Percentiles rank a stretch among this genome's conserved stretches.
Conservation (phyloP, 345 rosid species). For the Mallotus nudiflorus region DNA sequence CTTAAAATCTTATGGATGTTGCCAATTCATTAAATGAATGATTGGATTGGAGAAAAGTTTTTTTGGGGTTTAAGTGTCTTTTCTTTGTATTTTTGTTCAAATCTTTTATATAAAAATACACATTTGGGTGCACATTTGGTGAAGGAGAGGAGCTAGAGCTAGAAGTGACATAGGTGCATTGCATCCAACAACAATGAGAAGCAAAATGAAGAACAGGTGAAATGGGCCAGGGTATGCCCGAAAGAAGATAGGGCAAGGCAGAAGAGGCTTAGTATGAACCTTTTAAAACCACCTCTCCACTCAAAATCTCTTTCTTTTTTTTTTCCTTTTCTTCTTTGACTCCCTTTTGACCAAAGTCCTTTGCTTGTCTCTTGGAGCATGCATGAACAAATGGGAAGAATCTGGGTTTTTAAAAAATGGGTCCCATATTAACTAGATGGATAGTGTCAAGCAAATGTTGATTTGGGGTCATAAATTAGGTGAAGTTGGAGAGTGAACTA, state of each 20-base stretch:
- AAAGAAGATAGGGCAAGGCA: slow-evolving; percentile 48
- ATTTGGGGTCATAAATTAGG: slow-evolving; percentile 44
- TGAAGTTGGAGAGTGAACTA: slow-evolving; percentile 24
- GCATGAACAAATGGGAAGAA: slow-evolving; percentile 45
- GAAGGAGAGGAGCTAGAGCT: neutral
- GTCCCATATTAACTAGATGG: slow-evolving; percentile 35
- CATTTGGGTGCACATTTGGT: too few relatives aligned
- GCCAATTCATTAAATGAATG: slow-evolving; percentile 56
- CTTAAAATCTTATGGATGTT: slow-evolving; percentile 44
- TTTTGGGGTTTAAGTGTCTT: neutral
- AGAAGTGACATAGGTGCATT: slow-evolving; percentile 48
- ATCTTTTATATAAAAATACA: slow-evolving; percentile 5
- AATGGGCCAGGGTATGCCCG: slow-evolving; percentile 58
- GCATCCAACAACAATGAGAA: slow-evolving; percentile 41
- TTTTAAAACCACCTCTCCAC: slow-evolving; percentile 24
- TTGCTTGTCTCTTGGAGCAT: slow-evolving; percentile 39
- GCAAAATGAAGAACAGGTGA: slow-evolving; percentile 50
- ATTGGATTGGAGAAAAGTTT: slow-evolving; percentile 39
- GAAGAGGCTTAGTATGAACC: slow-evolving; percentile 18
- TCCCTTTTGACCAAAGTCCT: slow-evolving; percentile 39
- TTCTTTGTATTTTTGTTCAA: neutral
- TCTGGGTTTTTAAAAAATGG: slow-evolving; percentile 20
- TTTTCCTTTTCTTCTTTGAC: slow-evolving; percentile 35
- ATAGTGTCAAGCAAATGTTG: slow-evolving; percentile 24
- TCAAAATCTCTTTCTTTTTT: slow-evolving; percentile 18